phyloP scores from a whole-genome alignment of 495 filamentous ascomycete genomes.

The Neurospora sp. region DNA sequence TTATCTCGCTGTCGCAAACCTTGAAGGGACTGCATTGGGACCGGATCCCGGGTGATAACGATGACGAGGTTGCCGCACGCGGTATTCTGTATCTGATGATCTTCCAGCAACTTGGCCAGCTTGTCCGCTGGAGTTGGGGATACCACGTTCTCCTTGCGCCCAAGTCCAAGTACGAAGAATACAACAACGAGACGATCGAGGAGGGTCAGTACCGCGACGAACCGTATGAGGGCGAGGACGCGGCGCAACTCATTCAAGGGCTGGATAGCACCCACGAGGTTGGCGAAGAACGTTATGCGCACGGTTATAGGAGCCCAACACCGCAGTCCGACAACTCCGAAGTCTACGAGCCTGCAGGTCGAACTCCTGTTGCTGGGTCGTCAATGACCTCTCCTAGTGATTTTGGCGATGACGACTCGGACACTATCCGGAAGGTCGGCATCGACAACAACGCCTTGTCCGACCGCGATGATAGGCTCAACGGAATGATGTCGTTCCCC shows the following conservation, averaged over 20 bases:
- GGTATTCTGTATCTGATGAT: slow-evolving; percentile 94
- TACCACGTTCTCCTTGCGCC: slow-evolving; percentile 86
- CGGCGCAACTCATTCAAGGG: slow-evolving; percentile 16
- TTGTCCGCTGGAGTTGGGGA: slow-evolving; percentile 96
- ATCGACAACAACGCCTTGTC: slow-evolving; percentile 4
- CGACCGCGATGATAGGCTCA: slow-evolving; percentile 11
- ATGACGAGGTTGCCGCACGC: slow-evolving; percentile 85
- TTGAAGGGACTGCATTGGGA: slow-evolving; percentile 89
- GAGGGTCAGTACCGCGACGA: slow-evolving; percentile 63
- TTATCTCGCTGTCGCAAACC: slow-evolving; percentile 87
- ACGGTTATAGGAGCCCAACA: slow-evolving; percentile 12
- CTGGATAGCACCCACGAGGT: slow-evolving; percentile 23
- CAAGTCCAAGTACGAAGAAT: slow-evolving; percentile 56
- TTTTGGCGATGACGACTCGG: slow-evolving; percentile 32
- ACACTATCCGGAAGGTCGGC: slow-evolving; percentile 6
- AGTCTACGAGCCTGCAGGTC: slow-evolving; percentile 35
- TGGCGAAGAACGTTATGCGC: slow-evolving; percentile 3
- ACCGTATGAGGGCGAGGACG: slow-evolving; percentile 26
- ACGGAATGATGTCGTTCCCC: slow-evolving; percentile 36
- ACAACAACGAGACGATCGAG: slow-evolving; percentile 46
- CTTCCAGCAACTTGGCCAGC: slow-evolving; percentile 93
- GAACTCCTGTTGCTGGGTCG: slow-evolving; percentile 32
- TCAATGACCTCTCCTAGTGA: slow-evolving; percentile 31
- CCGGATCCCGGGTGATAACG: slow-evolving; percentile 80
- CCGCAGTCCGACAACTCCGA: slow-evolving; percentile 27